phyloP scores from a whole-genome alignment of 2,329 filamentous ascomycete species.

The Ilyonectria robusta region DNA sequence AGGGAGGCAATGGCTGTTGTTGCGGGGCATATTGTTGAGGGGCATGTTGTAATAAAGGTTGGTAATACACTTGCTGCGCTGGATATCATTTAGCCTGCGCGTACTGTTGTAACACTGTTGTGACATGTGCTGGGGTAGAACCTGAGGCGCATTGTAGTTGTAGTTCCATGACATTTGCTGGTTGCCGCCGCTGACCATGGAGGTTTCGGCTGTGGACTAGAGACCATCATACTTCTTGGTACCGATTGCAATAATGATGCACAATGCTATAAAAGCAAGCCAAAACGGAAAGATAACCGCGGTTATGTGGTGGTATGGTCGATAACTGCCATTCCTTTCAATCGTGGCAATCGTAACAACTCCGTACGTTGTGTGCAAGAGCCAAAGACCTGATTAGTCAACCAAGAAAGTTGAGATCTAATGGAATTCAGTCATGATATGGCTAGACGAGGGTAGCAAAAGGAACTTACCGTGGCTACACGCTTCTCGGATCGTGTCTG shows the following conservation, averaged over 20 bases:
- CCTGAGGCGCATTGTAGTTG: background rate
- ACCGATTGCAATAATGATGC: background rate
- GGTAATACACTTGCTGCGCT: background rate
- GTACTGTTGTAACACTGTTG: background rate
- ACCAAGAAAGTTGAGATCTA: background rate
- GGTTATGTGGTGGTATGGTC: background rate
- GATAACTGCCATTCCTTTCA: background rate
- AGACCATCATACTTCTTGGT: background rate
- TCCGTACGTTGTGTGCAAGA: background rate
- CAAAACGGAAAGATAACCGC: background rate
- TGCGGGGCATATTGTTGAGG: background rate
- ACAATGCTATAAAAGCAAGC: background rate
- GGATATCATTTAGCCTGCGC: background rate
- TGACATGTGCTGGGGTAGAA: background rate
- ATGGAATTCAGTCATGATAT: background rate
- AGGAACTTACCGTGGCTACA: background rate
- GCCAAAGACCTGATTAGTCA: background rate
- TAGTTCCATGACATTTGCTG: background rate
- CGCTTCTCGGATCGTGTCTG: background rate
- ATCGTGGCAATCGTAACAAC: background rate
- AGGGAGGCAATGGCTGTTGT: background rate
- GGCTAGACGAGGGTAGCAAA: background rate
- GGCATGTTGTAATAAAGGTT: background rate
- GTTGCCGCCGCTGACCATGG: background rate
- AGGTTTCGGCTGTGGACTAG: background rate